These are phyloP conservation scores for Fonsecaea monophora DNA, from an alignment of 2,329 filamentous ascomycete genomes.

Conservation along the genomic window DNA sequence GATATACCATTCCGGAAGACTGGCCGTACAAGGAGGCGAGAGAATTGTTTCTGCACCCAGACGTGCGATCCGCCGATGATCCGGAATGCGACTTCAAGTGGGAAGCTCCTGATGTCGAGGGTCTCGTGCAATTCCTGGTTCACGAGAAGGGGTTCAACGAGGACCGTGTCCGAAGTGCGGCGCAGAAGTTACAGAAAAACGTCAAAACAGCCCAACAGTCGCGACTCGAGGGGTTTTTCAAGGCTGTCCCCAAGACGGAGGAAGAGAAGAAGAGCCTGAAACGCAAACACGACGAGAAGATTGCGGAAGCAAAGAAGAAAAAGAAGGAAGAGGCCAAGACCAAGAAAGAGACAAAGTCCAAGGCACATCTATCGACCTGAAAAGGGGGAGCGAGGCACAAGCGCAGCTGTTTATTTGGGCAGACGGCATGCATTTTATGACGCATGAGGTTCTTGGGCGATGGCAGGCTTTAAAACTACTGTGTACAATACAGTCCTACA, in stretches of 20 bases:
- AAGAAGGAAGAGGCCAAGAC: constrained; percentile 93
- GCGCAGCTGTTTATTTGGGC: background rate
- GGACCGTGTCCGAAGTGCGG: constrained; percentile 83
- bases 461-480: constrained; percentile 2
- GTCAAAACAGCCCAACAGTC: constrained; percentile 90
- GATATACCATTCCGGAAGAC: constrained; percentile 88
- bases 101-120: constrained; percentile 90
- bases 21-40: constrained; percentile 95
- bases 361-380: constrained; percentile 71
- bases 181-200: constrained; percentile 82
- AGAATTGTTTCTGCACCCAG: constrained; percentile 87
- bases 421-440: background rate
- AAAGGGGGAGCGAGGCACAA: background rate
- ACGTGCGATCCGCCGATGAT: constrained; percentile 82
- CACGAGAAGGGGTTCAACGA: constrained; percentile 97
- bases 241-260: constrained; percentile 85
- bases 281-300: constrained; percentile 90
- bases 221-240: constrained; percentile 95
- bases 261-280: constrained; percentile 85
- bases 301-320: constrained; percentile 93
- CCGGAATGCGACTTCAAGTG: constrained; percentile 96
- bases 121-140: constrained; percentile 86
- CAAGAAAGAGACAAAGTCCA: constrained; percentile 88
- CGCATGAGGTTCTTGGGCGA: constrained; percentile 5
- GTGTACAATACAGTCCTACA: constrained; percentile 1